phyloP scores from a whole-genome alignment of 2,329 filamentous ascomycete genomes.

The Albifimbria verrucaria region DNA sequence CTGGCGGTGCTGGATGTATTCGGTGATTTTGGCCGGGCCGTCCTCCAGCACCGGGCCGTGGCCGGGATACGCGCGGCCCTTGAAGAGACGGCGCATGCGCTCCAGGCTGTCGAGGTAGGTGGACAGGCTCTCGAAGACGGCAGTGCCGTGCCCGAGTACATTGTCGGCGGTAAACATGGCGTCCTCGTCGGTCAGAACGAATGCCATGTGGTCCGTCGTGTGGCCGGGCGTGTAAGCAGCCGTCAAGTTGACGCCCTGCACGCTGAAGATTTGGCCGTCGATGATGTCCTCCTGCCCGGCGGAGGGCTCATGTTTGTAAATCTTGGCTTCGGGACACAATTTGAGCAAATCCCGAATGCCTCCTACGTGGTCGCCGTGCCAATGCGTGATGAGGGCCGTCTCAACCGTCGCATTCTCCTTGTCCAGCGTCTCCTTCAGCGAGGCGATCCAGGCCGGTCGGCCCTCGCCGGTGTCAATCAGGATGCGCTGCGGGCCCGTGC shows the following conservation, averaged over 20 bases:
- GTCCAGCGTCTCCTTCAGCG: slow-evolving; percentile 61
- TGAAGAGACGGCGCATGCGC: slow-evolving; percentile 64
- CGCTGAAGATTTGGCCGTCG: slow-evolving; percentile 52
- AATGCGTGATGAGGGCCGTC: slow-evolving; percentile 80
- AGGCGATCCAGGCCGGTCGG: slow-evolving; percentile 65
- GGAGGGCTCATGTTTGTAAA: slow-evolving; percentile 65
- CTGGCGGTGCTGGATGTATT: slow-evolving; percentile 81
- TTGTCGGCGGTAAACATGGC: slow-evolving; percentile 89
- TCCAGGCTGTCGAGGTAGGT: slow-evolving; percentile 67
- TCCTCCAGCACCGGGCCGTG: slow-evolving; percentile 79
- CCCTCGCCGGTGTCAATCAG: slow-evolving; percentile 92
- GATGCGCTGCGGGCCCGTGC: slow-evolving; percentile 68
- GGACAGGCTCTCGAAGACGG: slow-evolving; percentile 75
- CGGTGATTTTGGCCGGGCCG: slow-evolving; percentile 66
- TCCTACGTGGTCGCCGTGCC: slow-evolving; percentile 83
- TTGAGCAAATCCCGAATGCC: slow-evolving; percentile 69
- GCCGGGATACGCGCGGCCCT: slow-evolving; percentile 76
- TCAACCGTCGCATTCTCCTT: slow-evolving; percentile 67
- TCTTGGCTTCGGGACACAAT: slow-evolving; percentile 57
- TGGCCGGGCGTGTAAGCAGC: slow-evolving; percentile 66
- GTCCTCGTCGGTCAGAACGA: slow-evolving; percentile 73
- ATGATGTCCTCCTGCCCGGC: slow-evolving; percentile 40
- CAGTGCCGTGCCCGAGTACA: slow-evolving; percentile 81
- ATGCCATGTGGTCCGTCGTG: slow-evolving; percentile 76
- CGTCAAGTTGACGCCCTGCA: slow-evolving; percentile 62